Conservation (phyloP, 1,139 yeast species). For the Wickerhamiella pararugosa region DNA sequence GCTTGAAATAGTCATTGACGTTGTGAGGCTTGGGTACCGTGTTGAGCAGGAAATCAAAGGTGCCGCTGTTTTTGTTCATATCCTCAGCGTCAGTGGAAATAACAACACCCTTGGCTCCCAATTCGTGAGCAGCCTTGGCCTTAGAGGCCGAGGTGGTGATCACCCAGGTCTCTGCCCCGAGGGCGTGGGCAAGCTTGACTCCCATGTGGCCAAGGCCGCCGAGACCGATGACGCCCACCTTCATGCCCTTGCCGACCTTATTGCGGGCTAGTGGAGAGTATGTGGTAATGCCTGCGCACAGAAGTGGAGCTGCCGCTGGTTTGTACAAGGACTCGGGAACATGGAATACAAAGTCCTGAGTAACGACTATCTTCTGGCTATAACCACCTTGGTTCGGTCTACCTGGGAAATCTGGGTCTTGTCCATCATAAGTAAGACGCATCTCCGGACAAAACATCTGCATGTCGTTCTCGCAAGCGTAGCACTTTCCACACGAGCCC, state of each 20-base stretch:
- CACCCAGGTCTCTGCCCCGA: conserved; percentile 38
- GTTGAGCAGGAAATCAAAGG: conserved; percentile 20
- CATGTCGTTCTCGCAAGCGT: conserved; percentile 49
- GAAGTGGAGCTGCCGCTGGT: conserved; percentile 41
- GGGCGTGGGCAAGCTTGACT: conserved; percentile 35
- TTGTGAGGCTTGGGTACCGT: conserved; percentile 18
- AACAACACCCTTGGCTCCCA: conserved; percentile 27
- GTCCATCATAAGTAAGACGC: conserved; percentile 46
- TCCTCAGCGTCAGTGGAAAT: conserved; percentile 8
- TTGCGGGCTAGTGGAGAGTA: conserved; percentile 43
- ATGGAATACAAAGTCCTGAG: conserved; percentile 38
- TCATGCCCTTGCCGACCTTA: conserved; percentile 32
- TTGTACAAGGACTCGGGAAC: conserved; percentile 34
- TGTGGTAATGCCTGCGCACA: conserved; percentile 56
- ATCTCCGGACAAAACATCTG: conserved; percentile 60
- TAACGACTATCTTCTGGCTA: conserved; percentile 39
- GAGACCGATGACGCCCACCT: conserved; percentile 44
- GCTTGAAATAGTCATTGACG: conserved; percentile 14
- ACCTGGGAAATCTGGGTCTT: conserved; percentile 36
- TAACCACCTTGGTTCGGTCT: conserved; percentile 41
- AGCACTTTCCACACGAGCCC: conserved; percentile 61
- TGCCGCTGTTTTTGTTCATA: conserved; percentile 10
- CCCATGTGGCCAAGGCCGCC: conserved; percentile 40
- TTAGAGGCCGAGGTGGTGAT: conserved; percentile 32
- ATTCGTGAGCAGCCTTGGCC: conserved; percentile 30